Evolutionary conservation across 495 filamentous ascomycete species (phyloP).

Genomic region (Glonium stellatum): DNA sequence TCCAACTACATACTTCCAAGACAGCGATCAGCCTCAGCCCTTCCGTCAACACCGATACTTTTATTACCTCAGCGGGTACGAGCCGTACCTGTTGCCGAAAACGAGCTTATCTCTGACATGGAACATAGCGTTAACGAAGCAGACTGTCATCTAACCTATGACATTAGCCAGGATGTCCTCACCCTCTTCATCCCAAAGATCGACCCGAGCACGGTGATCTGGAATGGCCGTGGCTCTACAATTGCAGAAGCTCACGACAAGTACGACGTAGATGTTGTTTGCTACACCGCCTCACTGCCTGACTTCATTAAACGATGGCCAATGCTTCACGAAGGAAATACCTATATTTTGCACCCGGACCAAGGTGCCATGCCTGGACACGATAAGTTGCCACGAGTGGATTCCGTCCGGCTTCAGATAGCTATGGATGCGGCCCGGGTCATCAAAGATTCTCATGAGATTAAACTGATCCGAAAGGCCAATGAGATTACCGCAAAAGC

Average conservation of each 20-base stretch:
- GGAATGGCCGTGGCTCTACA: slow-evolving; percentile 51
- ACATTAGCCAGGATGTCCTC: slow-evolving; percentile 50
- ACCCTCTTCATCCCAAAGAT: slow-evolving; percentile 55
- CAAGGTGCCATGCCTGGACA: slow-evolving; percentile 23
- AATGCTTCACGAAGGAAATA: slow-evolving; percentile 9
- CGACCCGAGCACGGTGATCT: slow-evolving; percentile 51
- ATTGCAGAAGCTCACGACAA: slow-evolving; percentile 44
- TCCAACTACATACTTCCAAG: slow-evolving; percentile 44
- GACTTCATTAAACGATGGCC: slow-evolving; percentile 21
- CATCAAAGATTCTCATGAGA: slow-evolving; percentile 75
- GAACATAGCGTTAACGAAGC: slow-evolving; percentile 45
- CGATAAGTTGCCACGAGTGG: slow-evolving; percentile 24
- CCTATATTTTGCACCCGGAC: slow-evolving; percentile 28
- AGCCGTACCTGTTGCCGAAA: not conserved
- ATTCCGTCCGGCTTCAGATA: slow-evolving; percentile 45
- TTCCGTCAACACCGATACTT: slow-evolving; percentile 67
- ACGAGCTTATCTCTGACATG: not conserved
- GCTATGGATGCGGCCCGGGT: slow-evolving; percentile 68
- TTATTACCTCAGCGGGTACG: slow-evolving; percentile 56
- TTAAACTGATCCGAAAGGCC: slow-evolving; percentile 68
- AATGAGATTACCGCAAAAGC: slow-evolving; percentile 69
- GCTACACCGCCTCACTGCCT: slow-evolving; percentile 13
- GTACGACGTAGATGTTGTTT: slow-evolving; percentile 43
- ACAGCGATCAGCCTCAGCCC: slow-evolving; percentile 52
- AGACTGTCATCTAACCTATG: slow-evolving; percentile 56